Evolutionary conservation across 768 basidiomycete species (phyloP).

Genomic region (Artomyces pyxidatus): DNA sequence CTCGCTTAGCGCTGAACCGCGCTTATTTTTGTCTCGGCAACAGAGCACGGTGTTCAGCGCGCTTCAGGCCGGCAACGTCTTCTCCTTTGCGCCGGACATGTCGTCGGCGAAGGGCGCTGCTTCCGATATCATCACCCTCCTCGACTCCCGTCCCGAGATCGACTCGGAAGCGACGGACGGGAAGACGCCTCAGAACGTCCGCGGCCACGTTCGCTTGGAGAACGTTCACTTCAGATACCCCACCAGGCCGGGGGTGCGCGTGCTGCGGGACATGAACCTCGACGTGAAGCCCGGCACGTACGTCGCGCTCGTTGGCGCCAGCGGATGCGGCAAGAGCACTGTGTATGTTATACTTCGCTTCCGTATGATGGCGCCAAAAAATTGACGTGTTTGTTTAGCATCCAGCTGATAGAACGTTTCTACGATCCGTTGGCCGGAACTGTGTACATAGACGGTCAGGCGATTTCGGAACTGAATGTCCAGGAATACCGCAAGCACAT

Average conservation of each 20-base stretch:
- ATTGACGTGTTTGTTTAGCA: slow-evolving; percentile 33
- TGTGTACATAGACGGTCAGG: slow-evolving; percentile 56
- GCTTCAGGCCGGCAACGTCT: slow-evolving; percentile 80
- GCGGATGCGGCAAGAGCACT: slow-evolving; percentile 74
- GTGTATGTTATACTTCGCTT: slow-evolving; percentile 42
- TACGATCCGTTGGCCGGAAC: slow-evolving; percentile 68
- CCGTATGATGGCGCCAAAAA: too few relatives aligned
- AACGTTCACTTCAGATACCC: slow-evolving; percentile 84
- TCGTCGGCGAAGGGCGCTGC: slow-evolving; percentile 74
- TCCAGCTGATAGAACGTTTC: slow-evolving; percentile 73
- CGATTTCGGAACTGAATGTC: slow-evolving; percentile 66
- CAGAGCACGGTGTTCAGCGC: slow-evolving; percentile 67
- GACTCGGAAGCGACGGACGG: slow-evolving; percentile 68
- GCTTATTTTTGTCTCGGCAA: background rate
- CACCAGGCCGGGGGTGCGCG: slow-evolving; percentile 70
- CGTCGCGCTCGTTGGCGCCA: slow-evolving; percentile 70
- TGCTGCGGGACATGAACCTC: slow-evolving; percentile 67
- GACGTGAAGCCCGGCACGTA: slow-evolving; percentile 67
- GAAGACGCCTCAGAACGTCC: slow-evolving; percentile 35
- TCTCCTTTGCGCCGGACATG: slow-evolving; percentile 76
- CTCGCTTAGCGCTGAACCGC: background rate
- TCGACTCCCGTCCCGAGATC: slow-evolving; percentile 66
- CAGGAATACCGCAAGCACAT: slow-evolving; percentile 83
- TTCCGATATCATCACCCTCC: slow-evolving; percentile 58
- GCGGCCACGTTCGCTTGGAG: slow-evolving; percentile 64